Conservation (phyloP, 1,284 basidiomycete genomes). For the Chondrostereum purpureum region DNA sequence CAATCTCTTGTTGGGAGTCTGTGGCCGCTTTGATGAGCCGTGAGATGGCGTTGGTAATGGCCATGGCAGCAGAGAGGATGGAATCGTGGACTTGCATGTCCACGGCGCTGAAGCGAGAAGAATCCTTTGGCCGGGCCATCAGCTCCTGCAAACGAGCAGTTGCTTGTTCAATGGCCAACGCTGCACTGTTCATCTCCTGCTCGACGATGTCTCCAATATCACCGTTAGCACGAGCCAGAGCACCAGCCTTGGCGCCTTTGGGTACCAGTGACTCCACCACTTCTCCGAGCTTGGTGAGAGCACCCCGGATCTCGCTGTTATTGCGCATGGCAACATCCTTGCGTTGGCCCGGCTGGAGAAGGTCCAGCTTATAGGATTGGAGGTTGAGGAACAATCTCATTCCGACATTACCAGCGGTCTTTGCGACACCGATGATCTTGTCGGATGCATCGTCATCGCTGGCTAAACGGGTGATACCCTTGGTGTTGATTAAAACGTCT, state of each 20-base stretch:
- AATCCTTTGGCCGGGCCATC: constrained; percentile 84
- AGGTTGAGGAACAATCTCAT: constrained; percentile 93
- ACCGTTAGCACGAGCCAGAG: constrained; percentile 75
- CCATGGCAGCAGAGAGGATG: constrained; percentile 88
- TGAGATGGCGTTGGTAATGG: constrained; percentile 92
- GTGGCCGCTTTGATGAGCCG: constrained; percentile 95
- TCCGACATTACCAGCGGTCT: constrained; percentile 79
- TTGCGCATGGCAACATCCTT: constrained; percentile 88
- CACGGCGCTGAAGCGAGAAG: constrained; percentile 78
- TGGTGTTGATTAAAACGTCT: constrained; percentile 89
- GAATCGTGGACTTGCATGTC: constrained; percentile 98
- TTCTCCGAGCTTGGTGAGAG: constrained; percentile 83
- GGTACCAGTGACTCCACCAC: constrained; percentile 84
- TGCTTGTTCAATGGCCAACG: constrained; percentile 89
- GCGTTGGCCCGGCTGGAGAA: constrained; percentile 67
- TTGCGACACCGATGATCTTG: constrained; percentile 83
- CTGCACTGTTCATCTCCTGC: constrained; percentile 93
- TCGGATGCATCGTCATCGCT: constrained; percentile 90
- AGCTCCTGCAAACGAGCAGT: constrained; percentile 87
- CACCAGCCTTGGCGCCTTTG: constrained; percentile 69
- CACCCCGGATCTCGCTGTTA: constrained; percentile 78
- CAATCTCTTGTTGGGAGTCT: constrained; percentile 97
- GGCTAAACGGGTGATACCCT: constrained; percentile 91
- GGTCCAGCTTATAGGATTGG: constrained; percentile 90
- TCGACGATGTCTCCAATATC: constrained; percentile 97